Evolutionary conservation across 129 eudicot species (phyloP), one percentile per base, ranked within the genome.

Genomic region (Pseudognaphalium luteoalbum): DNA sequence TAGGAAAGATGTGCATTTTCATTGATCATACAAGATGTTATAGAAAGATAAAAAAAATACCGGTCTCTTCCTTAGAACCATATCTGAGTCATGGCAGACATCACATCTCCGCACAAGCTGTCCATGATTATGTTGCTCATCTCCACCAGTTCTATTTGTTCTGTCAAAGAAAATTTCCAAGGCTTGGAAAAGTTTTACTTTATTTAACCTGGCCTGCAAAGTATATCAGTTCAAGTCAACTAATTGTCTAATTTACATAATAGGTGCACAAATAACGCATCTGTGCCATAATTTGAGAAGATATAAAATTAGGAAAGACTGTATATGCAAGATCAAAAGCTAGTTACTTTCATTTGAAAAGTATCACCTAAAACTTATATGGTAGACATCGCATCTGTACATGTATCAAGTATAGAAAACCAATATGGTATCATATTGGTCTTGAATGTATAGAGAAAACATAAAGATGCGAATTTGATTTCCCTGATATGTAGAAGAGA

Each of bases 111-210:
- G 82, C 68, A 94, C 93, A 73, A 87, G 77, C 15, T 85, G 96
- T 42, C 91, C 97, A 74, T 76, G 57, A 34, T 75, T 63, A 25
- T 71, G 86, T 50, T 86, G 96, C 37, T 85, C 96, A 56, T 76
- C 80, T 65, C 70, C 87, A 39, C 74, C 79, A 33, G 93, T 47
- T 81, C 97, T 94, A 81, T 85, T 89, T 84, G 97, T 81, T 81
- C 97, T 90, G 83, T 79, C 96, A 80, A 94, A 94, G 86, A 87
- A 94, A 66, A 88, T 75, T 32, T 81, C 86, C 91, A 94, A 88
- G 68, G 98, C 96, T 87, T 91, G 89, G 75, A 91, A 79, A 50
- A 93, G 91, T 81, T 93, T 90, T 57, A 52, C 86, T 90, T 93
- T 93, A 62, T 87, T 93, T 71, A 72, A 29, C 77, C 88, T 87